Evolutionary conservation across 2,329 filamentous ascomycete species (phyloP).

Genomic region (Nemania sp.): DNA sequence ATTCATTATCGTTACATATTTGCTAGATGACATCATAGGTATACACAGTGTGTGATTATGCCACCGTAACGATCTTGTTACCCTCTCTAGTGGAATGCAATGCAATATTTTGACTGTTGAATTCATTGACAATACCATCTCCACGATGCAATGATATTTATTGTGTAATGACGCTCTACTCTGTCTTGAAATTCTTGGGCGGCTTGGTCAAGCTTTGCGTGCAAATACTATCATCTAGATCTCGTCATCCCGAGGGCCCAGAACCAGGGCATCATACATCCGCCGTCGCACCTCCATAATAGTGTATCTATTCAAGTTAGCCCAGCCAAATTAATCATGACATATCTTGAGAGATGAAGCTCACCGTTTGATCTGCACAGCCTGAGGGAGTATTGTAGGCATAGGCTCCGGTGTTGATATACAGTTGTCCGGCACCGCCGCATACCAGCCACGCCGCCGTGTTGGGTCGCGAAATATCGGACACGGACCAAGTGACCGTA

Average conservation of each 20-base stretch:
- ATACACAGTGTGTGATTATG: no score
- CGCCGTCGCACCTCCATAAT: constrained; percentile 23
- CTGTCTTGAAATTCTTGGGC: no score
- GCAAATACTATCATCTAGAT: neutral
- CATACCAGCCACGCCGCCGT: constrained; percentile 63
- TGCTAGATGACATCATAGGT: no score
- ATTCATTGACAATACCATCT: no score
- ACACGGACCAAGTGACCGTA: constrained; percentile 56
- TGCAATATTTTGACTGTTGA: no score
- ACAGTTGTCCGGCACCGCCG: constrained; percentile 50
- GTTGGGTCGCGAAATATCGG: constrained; percentile 56
- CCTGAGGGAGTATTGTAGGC: constrained; percentile 59
- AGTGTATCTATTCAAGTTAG: constrained; percentile 18
- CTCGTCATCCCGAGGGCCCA: neutral
- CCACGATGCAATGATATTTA: no score
- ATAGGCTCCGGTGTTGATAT: constrained; percentile 63
- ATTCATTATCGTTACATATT: no score
- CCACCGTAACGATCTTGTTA: no score
- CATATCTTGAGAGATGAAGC: constrained; percentile 27
- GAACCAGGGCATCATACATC: constrained; percentile 13
- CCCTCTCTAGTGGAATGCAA: no score
- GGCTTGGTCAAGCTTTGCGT: no score
- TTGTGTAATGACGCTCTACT: no score
- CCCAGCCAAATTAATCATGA: neutral
- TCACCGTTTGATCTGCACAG: constrained; percentile 61